These are phyloP conservation scores for Haberlea rhodopensis DNA, from an alignment of 257 asterid genomes.

Conservation along the genomic window DNA sequence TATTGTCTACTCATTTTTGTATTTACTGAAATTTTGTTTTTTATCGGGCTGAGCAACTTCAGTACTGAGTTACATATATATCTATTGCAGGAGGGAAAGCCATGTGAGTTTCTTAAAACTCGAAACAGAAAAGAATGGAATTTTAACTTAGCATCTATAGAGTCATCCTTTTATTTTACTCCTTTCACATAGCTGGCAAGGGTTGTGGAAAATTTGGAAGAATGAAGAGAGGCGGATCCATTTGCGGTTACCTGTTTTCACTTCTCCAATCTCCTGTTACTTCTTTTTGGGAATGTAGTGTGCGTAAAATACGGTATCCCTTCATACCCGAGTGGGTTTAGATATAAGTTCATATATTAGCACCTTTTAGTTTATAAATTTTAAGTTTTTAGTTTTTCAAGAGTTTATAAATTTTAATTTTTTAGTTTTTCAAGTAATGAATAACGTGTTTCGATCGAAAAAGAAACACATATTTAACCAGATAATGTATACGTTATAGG, in stretches of 20 bases:
- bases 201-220: constrained; percentile 43
- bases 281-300: constrained; percentile 71
- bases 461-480: constrained; percentile 26
- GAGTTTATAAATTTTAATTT: constrained; percentile 22
- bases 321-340: constrained; percentile 74
- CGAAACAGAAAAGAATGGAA: constrained; percentile 24
- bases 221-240: constrained; percentile 37
- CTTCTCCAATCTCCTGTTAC: constrained; percentile 53
- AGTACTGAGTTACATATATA: constrained; percentile 20
- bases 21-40: constrained; percentile 6
- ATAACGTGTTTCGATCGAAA: constrained; percentile 27
- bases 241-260: constrained; percentile 49
- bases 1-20: background rate
- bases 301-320: constrained; percentile 67
- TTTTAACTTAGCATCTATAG: constrained; percentile 22
- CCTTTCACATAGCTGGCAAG: constrained; percentile 40
- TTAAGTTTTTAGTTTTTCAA: constrained; percentile 26
- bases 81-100: constrained; percentile 47
- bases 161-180: constrained; percentile 19
- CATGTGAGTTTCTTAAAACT: constrained; percentile 37
- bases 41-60: constrained; percentile 11
- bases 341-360: constrained; percentile 19
- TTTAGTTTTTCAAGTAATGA: constrained; percentile 27
- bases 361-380: constrained; percentile 16
- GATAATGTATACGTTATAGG: constrained; percentile 38